phyloP scores from a whole-genome alignment of 768 basidiomycete genomes.

The Steccherinum ochraceum region DNA sequence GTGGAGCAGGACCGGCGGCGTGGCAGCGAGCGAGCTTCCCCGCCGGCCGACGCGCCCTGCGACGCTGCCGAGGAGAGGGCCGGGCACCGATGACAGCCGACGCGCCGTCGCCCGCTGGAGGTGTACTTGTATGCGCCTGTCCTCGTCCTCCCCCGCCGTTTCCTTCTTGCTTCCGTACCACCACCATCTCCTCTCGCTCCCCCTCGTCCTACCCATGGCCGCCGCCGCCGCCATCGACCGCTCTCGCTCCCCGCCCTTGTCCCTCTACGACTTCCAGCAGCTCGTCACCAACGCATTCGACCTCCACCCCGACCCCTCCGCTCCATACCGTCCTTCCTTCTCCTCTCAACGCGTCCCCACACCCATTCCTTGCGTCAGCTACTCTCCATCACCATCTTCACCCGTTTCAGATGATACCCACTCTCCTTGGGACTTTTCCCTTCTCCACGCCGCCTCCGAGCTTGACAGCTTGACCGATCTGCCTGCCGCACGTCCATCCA shows the following conservation, averaged over 20 bases:
- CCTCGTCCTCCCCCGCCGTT: neutral
- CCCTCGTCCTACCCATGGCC: neutral
- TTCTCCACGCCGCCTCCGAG: neutral
- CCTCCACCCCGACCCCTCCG: slow-evolving; percentile 6
- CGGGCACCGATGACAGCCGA: too few species aligned
- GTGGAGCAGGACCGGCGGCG: too few species aligned
- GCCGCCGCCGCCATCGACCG: slow-evolving; percentile 7
- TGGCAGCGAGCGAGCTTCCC: neutral
- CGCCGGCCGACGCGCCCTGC: neutral
- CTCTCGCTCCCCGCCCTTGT: slow-evolving; percentile 13
- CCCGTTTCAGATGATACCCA: neutral
- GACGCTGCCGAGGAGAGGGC: too few species aligned
- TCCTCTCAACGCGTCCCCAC: neutral
- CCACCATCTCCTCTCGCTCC: neutral
- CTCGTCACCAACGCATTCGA: slow-evolving; percentile 22
- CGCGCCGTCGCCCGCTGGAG: too few species aligned
- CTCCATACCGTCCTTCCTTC: neutral
- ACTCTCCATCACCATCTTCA: slow-evolving; percentile 5
- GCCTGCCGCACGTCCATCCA: neutral
- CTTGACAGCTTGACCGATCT: neutral
- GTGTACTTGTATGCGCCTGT: neutral
- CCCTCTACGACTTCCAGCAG: slow-evolving; percentile 21
- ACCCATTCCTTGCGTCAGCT: neutral
- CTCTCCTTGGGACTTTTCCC: slow-evolving; percentile 4
- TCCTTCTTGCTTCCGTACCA: neutral